phyloP scores from a whole-genome alignment of 169 alveolate species.

The Hammondia hammondi region DNA sequence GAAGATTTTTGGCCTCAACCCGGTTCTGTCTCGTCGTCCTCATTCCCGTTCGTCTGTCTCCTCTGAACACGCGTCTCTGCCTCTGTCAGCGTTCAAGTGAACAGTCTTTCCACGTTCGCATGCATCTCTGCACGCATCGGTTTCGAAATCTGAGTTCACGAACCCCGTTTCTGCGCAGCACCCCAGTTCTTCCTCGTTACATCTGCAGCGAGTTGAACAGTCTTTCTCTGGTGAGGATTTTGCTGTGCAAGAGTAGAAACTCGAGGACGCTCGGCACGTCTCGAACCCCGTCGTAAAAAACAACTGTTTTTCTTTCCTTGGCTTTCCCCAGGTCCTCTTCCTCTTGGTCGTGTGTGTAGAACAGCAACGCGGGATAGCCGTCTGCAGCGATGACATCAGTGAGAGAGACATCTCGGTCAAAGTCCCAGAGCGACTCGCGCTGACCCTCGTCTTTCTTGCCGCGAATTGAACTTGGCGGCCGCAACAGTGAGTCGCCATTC shows the following conservation, averaged over 20 bases:
- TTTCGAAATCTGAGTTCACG: no score
- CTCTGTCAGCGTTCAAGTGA: no score
- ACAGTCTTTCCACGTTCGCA: no score
- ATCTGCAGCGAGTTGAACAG: background rate
- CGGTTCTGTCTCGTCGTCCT: no score
- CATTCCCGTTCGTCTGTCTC: no score
- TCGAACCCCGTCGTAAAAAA: constrained; percentile 23
- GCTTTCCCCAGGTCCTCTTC: background rate
- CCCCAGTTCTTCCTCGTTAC: background rate
- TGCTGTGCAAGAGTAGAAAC: background rate
- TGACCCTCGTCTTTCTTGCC: no score
- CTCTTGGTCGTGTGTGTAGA: background rate
- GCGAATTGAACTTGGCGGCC: background rate
- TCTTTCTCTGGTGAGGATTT: background rate
- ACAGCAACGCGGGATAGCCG: constrained; percentile 42
- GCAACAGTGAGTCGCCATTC: constrained; percentile 16
- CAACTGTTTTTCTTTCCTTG: background rate
- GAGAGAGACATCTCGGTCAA: background rate
- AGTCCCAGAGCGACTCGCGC: background rate
- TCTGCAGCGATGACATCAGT: background rate
- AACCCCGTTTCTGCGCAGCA: no score
- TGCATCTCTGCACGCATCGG: no score
- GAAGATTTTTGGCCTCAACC: no score
- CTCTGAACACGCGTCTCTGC: no score
- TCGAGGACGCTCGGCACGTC: constrained; percentile 51